A percentile compares a stretch with the other conserved stretches of the same genome.
Evolutionary conservation across 2,329 filamentous ascomycete genomes (phyloP).

Genomic region (Paraconiothyrium sp.): DNA sequence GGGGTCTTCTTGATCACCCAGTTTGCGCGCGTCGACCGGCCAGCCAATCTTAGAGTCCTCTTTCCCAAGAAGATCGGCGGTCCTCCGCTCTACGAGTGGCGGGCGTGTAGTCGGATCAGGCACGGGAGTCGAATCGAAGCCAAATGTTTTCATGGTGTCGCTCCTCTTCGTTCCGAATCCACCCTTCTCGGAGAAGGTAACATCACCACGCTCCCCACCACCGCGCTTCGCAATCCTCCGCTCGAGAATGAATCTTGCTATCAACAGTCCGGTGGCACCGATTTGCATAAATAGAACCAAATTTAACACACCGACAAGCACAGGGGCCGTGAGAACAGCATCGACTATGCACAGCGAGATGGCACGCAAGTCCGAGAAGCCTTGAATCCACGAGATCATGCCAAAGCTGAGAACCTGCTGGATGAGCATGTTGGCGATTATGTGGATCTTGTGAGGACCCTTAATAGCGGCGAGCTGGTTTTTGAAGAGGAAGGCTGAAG

Average conservation of each 20-base stretch:
- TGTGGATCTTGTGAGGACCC: slow-evolving; percentile 33
- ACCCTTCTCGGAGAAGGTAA: neutral
- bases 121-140: slow-evolving; percentile 24
- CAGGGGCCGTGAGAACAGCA: slow-evolving; percentile 32
- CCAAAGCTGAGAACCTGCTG: slow-evolving; percentile 32
- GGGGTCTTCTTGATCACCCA: slow-evolving; percentile 24
- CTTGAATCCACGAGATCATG: slow-evolving; percentile 32
- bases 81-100: slow-evolving; percentile 21
- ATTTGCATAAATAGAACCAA: slow-evolving; percentile 35
- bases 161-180: slow-evolving; percentile 2
- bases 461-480: slow-evolving; percentile 35
- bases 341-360: slow-evolving; percentile 41
- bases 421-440: slow-evolving; percentile 30
- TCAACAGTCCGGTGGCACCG: slow-evolving; percentile 30
- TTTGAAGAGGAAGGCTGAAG: slow-evolving; percentile 30
- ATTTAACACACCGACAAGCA: slow-evolving; percentile 26
- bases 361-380: slow-evolving; percentile 33
- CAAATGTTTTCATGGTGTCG: slow-evolving; percentile 32
- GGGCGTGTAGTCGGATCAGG: slow-evolving; percentile 9
- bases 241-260: slow-evolving; percentile 37
- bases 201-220: slow-evolving; percentile 12
- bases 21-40: slow-evolving; percentile 33
- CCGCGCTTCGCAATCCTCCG: slow-evolving; percentile 33
- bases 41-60: slow-evolving; percentile 34
- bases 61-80: slow-evolving; percentile 28